Conservation (phyloP, 441 rosid species). For the Aleurites moluccanus region DNA sequence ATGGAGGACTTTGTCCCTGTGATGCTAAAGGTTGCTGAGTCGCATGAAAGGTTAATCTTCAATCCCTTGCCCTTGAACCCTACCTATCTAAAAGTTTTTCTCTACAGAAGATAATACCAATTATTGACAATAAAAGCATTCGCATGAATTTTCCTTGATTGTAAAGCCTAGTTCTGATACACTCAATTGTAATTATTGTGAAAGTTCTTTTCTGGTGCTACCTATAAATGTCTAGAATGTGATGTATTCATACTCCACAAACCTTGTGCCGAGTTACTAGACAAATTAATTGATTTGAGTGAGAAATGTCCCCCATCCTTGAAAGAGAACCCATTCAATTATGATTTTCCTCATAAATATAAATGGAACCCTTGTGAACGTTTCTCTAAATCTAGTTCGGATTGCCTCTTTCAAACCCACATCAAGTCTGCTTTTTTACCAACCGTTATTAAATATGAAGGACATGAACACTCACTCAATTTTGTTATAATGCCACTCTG, state of each 20-base stretch:
- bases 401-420: not conserved
- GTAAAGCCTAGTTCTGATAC: not conserved
- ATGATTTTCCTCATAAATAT: not conserved
- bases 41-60: too few species aligned
- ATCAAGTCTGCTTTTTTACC: not conserved
- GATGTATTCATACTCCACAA: constrained; percentile 7
- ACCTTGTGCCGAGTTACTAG: not conserved
- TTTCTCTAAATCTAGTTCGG: not conserved
- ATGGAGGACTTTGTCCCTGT: not conserved
- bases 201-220: not conserved
- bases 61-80: too few species aligned
- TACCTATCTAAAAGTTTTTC: not conserved
- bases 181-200: not conserved
- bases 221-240: not conserved
- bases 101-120: not conserved
- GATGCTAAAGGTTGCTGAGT: not conserved
- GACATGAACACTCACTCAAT: not conserved
- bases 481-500: not conserved
- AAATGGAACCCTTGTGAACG: not conserved
- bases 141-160: not conserved
- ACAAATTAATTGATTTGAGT: not conserved
- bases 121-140: not conserved
- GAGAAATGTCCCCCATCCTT: not conserved
- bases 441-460: not conserved
- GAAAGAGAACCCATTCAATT: not conserved